A percentile compares a stretch with the other conserved stretches of the same genome.
phyloP scores from a whole-genome alignment of 2,329 filamentous ascomycete genomes.

The Talaromyces sp. region DNA sequence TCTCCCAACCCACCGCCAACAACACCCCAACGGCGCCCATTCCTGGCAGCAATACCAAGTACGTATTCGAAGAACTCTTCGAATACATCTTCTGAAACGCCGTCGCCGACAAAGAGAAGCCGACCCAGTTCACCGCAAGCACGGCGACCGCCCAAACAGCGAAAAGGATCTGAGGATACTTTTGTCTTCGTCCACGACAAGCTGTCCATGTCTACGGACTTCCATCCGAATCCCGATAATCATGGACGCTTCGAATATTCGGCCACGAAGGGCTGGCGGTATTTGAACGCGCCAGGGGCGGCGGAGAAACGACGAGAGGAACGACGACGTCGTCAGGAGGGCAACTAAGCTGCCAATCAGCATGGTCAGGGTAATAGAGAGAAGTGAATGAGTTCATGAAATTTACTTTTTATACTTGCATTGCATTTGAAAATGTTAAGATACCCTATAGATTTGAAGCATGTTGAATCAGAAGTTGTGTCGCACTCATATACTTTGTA shows the following conservation, averaged over 20 bases:
- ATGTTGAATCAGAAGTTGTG: background rate
- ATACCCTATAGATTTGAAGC: background rate
- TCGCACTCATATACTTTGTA: background rate
- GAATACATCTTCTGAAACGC: background rate
- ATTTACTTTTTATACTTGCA: background rate
- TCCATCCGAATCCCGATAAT: conserved; percentile 26
- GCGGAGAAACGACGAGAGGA: conserved; percentile 10
- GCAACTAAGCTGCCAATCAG: background rate
- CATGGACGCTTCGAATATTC: conserved; percentile 24
- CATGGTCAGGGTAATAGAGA: background rate
- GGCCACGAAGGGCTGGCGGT: conserved; percentile 18
- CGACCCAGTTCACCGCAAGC: background rate
- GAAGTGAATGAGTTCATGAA: background rate
- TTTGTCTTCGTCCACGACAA: conserved; percentile 18
- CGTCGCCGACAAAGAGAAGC: background rate
- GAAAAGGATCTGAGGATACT: background rate
- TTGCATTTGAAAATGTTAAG: background rate
- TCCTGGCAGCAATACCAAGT: background rate
- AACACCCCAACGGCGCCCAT: background rate
- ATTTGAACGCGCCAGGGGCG: conserved; percentile 22
- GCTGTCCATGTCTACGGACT: conserved; percentile 19
- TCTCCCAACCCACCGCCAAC: background rate
- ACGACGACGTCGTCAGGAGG: background rate
- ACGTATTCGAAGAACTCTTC: background rate
- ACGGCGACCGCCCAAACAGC: background rate